phyloP scores from a whole-genome alignment of 441 rosid genomes.

The Gossypium aridum region DNA sequence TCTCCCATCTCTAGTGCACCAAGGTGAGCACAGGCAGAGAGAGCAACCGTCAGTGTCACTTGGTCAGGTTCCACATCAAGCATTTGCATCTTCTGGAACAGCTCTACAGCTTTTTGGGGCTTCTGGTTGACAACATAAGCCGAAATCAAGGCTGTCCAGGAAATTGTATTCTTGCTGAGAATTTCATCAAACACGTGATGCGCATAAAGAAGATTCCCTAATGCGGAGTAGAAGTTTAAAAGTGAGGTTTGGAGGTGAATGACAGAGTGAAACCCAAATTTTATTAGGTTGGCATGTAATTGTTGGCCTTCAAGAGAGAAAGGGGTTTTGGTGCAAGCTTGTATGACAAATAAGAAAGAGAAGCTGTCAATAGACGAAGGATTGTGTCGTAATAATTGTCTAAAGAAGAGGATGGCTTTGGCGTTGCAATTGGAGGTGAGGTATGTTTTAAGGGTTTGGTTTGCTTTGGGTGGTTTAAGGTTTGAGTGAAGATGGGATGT shows the following conservation, averaged over 20 bases:
- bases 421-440: constrained; percentile 21
- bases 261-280: constrained; percentile 22
- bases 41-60: constrained; percentile 29
- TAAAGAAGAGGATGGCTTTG: constrained; percentile 23
- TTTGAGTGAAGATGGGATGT: constrained; percentile 4
- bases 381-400: constrained; percentile 19
- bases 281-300: constrained; percentile 22
- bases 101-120: constrained; percentile 21
- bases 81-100: constrained; percentile 29
- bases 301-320: constrained; percentile 21
- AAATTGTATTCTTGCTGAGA: constrained; percentile 7
- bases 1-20: constrained; percentile 35
- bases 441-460: constrained; percentile 19
- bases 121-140: constrained; percentile 26
- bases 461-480: constrained; percentile 25
- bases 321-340: constrained; percentile 23
- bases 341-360: constrained; percentile 31
- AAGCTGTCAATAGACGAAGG: constrained; percentile 27
- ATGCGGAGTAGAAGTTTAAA: constrained; percentile 1
- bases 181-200: constrained; percentile 33
- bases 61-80: constrained; percentile 29
- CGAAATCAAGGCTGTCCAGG: constrained; percentile 36
- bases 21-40: constrained; percentile 37
- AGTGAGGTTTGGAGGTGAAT: constrained; percentile 28
- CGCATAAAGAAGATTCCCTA: constrained; percentile 18